Conservation (phyloP, 257 asterid species). For the Jaltomata sinuosa region DNA sequence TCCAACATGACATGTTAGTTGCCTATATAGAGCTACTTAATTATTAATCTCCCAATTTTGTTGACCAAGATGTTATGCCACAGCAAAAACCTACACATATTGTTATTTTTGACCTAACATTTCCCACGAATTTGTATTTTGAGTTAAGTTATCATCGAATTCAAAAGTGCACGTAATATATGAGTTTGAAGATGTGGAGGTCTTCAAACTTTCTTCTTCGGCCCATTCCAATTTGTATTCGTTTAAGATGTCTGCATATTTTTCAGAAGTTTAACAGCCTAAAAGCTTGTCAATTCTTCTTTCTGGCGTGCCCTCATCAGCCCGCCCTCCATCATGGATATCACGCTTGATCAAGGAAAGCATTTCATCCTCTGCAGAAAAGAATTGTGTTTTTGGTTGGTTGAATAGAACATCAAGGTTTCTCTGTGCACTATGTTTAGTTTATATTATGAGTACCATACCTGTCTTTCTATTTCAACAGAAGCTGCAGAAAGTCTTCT, state of each 20-base stretch:
- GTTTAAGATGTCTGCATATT: neutral
- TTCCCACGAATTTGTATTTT: neutral
- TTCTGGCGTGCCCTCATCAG: neutral
- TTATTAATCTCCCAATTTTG: neutral
- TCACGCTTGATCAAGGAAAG: conserved; percentile 35
- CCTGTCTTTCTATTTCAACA: conserved; percentile 87
- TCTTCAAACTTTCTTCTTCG: neutral
- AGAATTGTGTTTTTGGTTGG: neutral
- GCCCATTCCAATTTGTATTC: neutral
- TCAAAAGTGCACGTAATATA: neutral
- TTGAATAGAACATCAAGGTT: conserved; percentile 1
- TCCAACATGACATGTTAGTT: neutral
- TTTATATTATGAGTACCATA: conserved; percentile 1
- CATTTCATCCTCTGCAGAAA: conserved; percentile 85
- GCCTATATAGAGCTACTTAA: neutral
- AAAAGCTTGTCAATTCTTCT: neutral
- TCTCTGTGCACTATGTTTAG: neutral
- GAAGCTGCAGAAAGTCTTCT: conserved; percentile 73
- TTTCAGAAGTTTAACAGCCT: neutral
- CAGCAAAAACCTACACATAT: neutral
- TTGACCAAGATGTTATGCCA: neutral
- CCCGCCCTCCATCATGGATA: neutral
- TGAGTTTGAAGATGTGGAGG: neutral
- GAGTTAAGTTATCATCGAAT: neutral
- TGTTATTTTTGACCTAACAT: neutral